Conservation (phyloP, 1,139 yeast genomes). For the Candida sanyaensis region DNA sequence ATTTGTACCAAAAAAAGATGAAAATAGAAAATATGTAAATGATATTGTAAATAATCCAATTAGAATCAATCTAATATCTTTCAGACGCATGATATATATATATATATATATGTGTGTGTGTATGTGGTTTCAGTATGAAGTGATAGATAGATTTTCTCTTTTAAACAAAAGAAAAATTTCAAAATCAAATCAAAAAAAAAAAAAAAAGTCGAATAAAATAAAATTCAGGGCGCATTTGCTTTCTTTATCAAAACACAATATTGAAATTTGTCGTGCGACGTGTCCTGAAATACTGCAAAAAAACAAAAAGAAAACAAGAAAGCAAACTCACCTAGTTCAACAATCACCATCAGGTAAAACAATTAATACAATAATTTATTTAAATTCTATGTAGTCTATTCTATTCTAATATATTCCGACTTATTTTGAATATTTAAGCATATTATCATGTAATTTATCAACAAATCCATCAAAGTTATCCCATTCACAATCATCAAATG, state of each 20-base stretch:
- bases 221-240: background rate
- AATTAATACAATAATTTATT: background rate
- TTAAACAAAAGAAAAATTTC: background rate
- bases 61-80: background rate
- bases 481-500: constrained; percentile 23
- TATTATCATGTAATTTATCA: constrained; percentile 20
- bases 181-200: background rate
- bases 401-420: background rate
- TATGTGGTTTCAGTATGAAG: too few species aligned
- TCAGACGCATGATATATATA: constrained; percentile 2
- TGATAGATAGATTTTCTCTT: too few species aligned
- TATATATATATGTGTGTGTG: too few species aligned
- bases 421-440: constrained; percentile 16
- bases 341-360: too few species aligned
- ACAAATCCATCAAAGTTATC: constrained; percentile 28
- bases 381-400: background rate
- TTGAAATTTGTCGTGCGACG: too few species aligned
- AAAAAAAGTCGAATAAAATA: constrained; percentile 5
- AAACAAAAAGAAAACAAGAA: too few species aligned
- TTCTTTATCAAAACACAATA: too few species aligned
- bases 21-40: background rate
- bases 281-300: too few species aligned
- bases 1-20: constrained; percentile 9
- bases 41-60: constrained; percentile 3
- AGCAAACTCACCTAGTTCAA: too few species aligned